Evolutionary conservation across 345 rosid genomes (phyloP).

Genomic region (Boechera divaricarpa): DNA sequence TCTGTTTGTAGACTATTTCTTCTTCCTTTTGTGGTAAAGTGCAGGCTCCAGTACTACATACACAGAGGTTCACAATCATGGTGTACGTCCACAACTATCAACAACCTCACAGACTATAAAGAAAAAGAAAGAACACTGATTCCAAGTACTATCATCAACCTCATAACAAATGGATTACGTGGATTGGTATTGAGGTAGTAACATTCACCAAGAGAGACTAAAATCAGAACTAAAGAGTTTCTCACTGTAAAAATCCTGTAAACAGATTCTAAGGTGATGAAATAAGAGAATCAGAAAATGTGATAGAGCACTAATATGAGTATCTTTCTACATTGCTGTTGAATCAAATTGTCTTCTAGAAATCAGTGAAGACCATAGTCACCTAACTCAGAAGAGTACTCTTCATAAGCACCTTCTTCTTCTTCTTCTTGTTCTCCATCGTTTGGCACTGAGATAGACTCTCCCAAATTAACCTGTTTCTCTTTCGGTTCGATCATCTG

Average conservation of each 20-base stretch:
- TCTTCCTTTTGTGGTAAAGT: not conserved
- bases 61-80: not conserved
- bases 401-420: slow-evolving; percentile 27
- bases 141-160: not conserved
- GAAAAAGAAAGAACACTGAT: not conserved
- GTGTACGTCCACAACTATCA: not conserved
- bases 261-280: not conserved
- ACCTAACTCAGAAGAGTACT: slow-evolving; percentile 37
- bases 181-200: not conserved
- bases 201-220: not conserved
- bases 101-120: not conserved
- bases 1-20: not conserved
- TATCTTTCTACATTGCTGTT: not conserved
- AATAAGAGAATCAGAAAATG: slow-evolving; percentile 16
- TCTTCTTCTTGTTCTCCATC: slow-evolving; percentile 34
- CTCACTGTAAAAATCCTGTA: slow-evolving; percentile 5
- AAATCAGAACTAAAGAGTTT: not conserved
- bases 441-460: slow-evolving; percentile 43
- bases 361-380: slow-evolving; percentile 45
- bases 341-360: not conserved
- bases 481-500: slow-evolving; percentile 38
- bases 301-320: not conserved
- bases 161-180: not conserved
- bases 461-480: slow-evolving; percentile 40
- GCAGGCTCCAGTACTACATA: not conserved